A percentile compares a stretch with the other conserved stretches of the same genome.
These are phyloP conservation scores for Lepidium campestre DNA, from an alignment of 441 rosid genomes.

Conservation along the genomic window DNA sequence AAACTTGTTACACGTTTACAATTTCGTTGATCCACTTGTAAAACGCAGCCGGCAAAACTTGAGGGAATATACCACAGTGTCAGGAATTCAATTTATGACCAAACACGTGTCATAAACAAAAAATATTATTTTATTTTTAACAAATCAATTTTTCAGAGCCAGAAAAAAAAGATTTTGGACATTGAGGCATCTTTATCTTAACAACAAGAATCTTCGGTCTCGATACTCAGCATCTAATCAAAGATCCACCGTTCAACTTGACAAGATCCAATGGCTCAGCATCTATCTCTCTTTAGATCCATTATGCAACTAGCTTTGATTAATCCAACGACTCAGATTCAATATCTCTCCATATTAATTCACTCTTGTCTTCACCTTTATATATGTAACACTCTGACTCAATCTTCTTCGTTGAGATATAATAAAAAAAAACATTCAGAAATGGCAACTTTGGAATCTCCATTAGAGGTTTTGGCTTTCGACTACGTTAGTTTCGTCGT, in stretches of 20 bases:
- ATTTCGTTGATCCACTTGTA: neutral
- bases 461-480: conserved; percentile 43
- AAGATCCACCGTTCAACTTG: conserved; percentile 25
- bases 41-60: conserved; percentile 1
- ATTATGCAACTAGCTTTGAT: neutral
- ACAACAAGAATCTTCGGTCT: conserved; percentile 36
- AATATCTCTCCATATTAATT: neutral
- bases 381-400: neutral
- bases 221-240: conserved; percentile 56
- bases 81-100: conserved; percentile 9
- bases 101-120: conserved; percentile 5
- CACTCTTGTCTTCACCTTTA: neutral
- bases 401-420: neutral
- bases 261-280: conserved; percentile 11
- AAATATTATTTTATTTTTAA: no score
- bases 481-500: conserved; percentile 32
- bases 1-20: neutral
- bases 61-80: conserved; percentile 11
- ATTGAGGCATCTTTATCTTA: conserved; percentile 14
- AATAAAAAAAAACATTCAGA: neutral
- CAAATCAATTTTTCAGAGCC: neutral
- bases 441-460: conserved; percentile 47
- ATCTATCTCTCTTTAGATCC: conserved; percentile 12
- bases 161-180: neutral
- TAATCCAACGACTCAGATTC: conserved; percentile 35